Base-by-base conservation (phyloP, 768 basidiomycete species). In the Kwoniella botswanensis region DNA sequence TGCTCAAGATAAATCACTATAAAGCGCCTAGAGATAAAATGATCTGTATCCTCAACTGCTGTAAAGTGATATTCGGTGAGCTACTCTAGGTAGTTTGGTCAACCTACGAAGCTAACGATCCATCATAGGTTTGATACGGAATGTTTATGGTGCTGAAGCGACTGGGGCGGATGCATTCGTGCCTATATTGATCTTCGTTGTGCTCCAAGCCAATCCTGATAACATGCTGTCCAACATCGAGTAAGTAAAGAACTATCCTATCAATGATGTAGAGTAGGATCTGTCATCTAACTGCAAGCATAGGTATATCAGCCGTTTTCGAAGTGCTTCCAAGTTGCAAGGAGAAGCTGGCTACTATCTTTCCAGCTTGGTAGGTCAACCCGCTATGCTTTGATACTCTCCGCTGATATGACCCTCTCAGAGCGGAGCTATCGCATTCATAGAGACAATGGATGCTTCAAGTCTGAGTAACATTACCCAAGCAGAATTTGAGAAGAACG, bases 51-150 rank as follows among this genome's bases (percentile, higher is more conserved):
- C 85, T 98, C 61, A 99, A 99, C 80, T 92, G 90, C 83, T 99
- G 95, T 89, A 99, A 99, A 86, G 94, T 99, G 83, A 98, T 99
- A 76, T 98, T 97, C 79, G 97, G 96, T 94, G 74, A 71, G 91
- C 84, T 29, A n/a, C 18, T 43, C 21, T 15, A 11, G 61, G 74
- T 35, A 7, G 22, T 65, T 63, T 67, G 61, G 50, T 18, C 41
- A 17, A 15, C 12, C 35, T 55, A 22, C 42, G 54, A 55, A 18
- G 54, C 52, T 71, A 41, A 24, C 63, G 17, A 29, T 18, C 41
- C 71, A 9, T 15, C 22, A 22, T 77, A 97, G 94, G 95, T 56
- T 85, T 98, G 41, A 91, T 99, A 67, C 89, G 94, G 70, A 94
- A 98, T 85, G 82, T 93, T 71, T 88, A 76, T 46, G 76, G 88